Evolutionary conservation across 208 protist species (phyloP), one percentile per base, ranked within the genome.

Genomic region (Eutreptiella sp.): DNA sequence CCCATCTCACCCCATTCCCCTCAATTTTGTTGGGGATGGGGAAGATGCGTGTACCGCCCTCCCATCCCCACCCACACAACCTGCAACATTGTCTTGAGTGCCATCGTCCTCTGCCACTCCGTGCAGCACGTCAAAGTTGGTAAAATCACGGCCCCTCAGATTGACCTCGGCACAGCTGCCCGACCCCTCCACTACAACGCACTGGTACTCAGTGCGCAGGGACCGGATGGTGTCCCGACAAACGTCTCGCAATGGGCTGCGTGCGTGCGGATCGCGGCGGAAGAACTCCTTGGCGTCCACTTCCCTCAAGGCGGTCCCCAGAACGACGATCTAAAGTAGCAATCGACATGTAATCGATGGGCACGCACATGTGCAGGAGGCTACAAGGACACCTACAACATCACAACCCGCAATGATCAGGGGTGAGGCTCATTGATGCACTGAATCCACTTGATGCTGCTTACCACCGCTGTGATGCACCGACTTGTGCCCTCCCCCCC

Each of bases 81-180:
- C n/a, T n/a, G n/a, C n/a, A n/a, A n/a, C n/a, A n/a, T n/a, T n/a
- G n/a, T n/a, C n/a, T n/a, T n/a, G n/a, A n/a, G n/a, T n/a, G n/a
- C n/a, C n/a, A n/a, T n/a, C 7, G 16, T 16, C 43, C 9, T 14
- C 23, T 41, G 14, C 36, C 11, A 33, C 31, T 7, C n/a, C n/a
- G 36, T 42, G 50, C 9, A 33, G 31, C 28, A n/a, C 36, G n/a
- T 57, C 50, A 26, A 57, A 57, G 36, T 57, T 57, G 11, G 39
- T 33, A 32, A 47, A 57, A 32, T 57, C 50, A n/a, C 50, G 14
- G 36, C 39, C 50, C 14, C 50, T 24, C 21, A 57, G 50, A 26
- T 57, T 57, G n/a, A 57, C 50, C 28, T 57, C 50, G 9, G n/a
- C 50, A 26, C 50, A 57, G 36, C 50, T 57, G 11, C 50, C 50